Percentiles rank a stretch among this genome's conserved stretches.
Conservation (phyloP, 1,284 basidiomycete genomes). For the Ceratobasidium sp. region DNA sequence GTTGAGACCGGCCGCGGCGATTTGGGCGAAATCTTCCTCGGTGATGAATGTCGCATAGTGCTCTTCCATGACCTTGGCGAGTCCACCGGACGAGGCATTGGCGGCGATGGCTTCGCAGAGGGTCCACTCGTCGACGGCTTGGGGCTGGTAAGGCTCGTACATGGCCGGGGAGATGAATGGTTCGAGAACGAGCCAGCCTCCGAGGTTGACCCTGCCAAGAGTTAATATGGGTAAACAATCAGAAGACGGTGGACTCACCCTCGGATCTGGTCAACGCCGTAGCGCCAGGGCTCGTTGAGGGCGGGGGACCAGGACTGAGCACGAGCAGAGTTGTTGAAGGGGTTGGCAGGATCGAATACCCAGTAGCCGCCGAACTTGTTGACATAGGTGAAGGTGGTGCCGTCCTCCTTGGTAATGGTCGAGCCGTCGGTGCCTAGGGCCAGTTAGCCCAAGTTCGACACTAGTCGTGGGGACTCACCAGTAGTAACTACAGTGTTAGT, state of each 20-base stretch:
- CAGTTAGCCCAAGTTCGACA: background rate
- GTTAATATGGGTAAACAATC: background rate
- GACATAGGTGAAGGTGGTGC: conserved; percentile 69
- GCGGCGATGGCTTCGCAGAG: conserved; percentile 69
- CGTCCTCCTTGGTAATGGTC: conserved; percentile 66
- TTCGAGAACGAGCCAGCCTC: conserved; percentile 91
- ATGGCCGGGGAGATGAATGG: conserved; percentile 74
- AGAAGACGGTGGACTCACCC: conserved; percentile 54
- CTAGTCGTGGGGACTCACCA: conserved; percentile 43
- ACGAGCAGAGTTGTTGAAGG: conserved; percentile 78
- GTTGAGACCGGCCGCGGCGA: conserved; percentile 85
- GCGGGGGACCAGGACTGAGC: conserved; percentile 83
- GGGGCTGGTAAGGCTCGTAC: conserved; percentile 73
- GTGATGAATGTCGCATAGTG: conserved; percentile 92
- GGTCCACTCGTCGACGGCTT: conserved; percentile 87
- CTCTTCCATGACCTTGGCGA: conserved; percentile 62
- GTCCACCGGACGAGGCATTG: conserved; percentile 63
- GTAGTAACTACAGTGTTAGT: conserved; percentile 17
- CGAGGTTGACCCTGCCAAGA: conserved; percentile 73
- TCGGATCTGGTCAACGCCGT: conserved; percentile 71
- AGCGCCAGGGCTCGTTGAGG: conserved; percentile 83
- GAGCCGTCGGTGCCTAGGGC: conserved; percentile 70
- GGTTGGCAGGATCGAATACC: conserved; percentile 68
- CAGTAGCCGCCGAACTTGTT: conserved; percentile 81
- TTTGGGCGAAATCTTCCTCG: conserved; percentile 90